Percentiles rank a stretch among this genome's conserved stretches.
These are phyloP conservation scores for Colletotrichum theobromicola DNA, from an alignment of 2,329 filamentous ascomycete species.

Conservation along the genomic window DNA sequence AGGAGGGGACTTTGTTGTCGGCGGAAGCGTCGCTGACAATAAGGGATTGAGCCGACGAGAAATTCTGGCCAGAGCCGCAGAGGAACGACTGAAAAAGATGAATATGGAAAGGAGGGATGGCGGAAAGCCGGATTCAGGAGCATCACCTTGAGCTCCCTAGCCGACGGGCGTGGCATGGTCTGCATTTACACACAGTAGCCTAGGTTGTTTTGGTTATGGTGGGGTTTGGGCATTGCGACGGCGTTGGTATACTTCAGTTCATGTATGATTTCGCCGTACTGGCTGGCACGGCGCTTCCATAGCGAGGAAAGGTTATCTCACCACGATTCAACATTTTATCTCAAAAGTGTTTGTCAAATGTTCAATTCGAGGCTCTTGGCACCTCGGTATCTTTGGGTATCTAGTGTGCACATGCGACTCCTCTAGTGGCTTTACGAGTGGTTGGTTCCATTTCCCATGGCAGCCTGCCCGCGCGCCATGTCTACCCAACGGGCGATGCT, in stretches of 20 bases:
- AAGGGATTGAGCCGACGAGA: slow-evolving; percentile 71
- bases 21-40: slow-evolving; percentile 55
- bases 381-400: neutral
- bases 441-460: neutral
- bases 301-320: neutral
- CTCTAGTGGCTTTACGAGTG: neutral
- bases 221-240: slow-evolving; percentile 9
- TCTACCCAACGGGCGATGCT: neutral
- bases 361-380: neutral
- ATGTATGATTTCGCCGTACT: neutral
- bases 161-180: no score
- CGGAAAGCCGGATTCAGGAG: slow-evolving; percentile 17
- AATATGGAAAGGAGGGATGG: slow-evolving; percentile 28
- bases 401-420: neutral
- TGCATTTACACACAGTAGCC: neutral
- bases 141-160: neutral
- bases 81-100: slow-evolving; percentile 64
- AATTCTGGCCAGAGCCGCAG: slow-evolving; percentile 75
- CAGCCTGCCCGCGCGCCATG: neutral
- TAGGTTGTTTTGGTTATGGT: neutral
- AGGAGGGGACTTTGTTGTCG: slow-evolving; percentile 79
- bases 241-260: slow-evolving; percentile 5
- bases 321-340: neutral
- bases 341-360: neutral
- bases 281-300: neutral